These are phyloP conservation scores for Fusarium oligoseptatum DNA, from an alignment of 2,329 filamentous ascomycete genomes.

Conservation along the genomic window DNA sequence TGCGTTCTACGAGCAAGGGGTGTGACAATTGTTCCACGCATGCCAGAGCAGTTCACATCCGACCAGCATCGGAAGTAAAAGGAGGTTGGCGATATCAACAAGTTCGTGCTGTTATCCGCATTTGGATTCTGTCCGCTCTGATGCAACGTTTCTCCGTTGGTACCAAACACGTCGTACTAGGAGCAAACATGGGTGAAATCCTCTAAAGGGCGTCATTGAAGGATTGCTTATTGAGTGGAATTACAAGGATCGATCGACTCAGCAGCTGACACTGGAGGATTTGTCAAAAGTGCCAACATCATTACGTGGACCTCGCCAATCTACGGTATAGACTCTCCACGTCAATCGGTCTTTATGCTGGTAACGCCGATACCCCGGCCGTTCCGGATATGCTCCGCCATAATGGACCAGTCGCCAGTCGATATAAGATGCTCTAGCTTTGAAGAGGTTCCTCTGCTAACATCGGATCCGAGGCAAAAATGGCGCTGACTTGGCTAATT, in stretches of 20 bases:
- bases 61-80: background rate
- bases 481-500: conserved; percentile 53
- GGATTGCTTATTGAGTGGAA: background rate
- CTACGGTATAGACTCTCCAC: background rate
- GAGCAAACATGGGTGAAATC: background rate
- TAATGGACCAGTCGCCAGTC: background rate
- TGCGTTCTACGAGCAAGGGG: background rate
- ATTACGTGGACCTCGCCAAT: background rate
- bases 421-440: background rate
- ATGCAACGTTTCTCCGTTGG: background rate
- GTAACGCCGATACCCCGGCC: background rate
- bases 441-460: background rate
- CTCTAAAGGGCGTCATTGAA: background rate
- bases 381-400: background rate
- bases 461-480: background rate
- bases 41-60: background rate
- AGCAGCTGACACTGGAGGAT: background rate
- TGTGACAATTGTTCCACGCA: background rate
- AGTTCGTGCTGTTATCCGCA: background rate
- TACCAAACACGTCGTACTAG: background rate
- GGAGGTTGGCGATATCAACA: background rate
- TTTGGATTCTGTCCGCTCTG: background rate
- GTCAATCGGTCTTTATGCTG: background rate
- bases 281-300: background rate
- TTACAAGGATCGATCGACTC: background rate